Conservation (phyloP, 441 rosid genomes). For the Pelargonium australe region DNA sequence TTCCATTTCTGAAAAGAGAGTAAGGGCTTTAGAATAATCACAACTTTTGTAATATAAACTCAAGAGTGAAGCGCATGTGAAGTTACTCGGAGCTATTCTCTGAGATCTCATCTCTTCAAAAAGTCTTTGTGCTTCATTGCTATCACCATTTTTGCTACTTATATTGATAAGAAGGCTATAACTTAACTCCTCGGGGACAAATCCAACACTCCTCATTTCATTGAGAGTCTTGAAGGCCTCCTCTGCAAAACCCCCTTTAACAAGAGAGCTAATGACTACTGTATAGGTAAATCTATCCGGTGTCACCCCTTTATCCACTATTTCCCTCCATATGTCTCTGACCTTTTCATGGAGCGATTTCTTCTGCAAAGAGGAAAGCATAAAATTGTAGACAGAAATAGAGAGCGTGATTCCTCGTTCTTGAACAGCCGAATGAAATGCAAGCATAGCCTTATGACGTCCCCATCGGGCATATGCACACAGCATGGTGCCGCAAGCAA, state of each 20-base stretch:
- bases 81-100: slow-evolving; percentile 71
- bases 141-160: slow-evolving; percentile 44
- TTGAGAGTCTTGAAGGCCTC: slow-evolving; percentile 57
- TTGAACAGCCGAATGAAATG: slow-evolving; percentile 63
- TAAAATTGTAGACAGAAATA: slow-evolving; percentile 72
- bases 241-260: slow-evolving; percentile 50
- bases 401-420: slow-evolving; percentile 54
- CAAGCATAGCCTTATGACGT: slow-evolving; percentile 66
- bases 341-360: slow-evolving; percentile 61
- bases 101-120: slow-evolving; percentile 67
- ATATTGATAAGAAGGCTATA: slow-evolving; percentile 63
- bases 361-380: slow-evolving; percentile 92
- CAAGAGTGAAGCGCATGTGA: slow-evolving; percentile 89
- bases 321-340: slow-evolving; percentile 61
- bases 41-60: slow-evolving; percentile 61
- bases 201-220: slow-evolving; percentile 60
- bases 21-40: slow-evolving; percentile 72
- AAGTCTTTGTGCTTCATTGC: slow-evolving; percentile 50
- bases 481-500: slow-evolving; percentile 91
- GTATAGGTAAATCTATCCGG: slow-evolving; percentile 71
- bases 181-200: slow-evolving; percentile 73
- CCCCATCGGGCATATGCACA: slow-evolving; percentile 98
- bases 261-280: slow-evolving; percentile 60
- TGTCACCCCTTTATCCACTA: slow-evolving; percentile 50
- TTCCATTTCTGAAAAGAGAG: slow-evolving; percentile 82